Conservation (phyloP, 345 rosid species). For the Eucalyptus urophylla region DNA sequence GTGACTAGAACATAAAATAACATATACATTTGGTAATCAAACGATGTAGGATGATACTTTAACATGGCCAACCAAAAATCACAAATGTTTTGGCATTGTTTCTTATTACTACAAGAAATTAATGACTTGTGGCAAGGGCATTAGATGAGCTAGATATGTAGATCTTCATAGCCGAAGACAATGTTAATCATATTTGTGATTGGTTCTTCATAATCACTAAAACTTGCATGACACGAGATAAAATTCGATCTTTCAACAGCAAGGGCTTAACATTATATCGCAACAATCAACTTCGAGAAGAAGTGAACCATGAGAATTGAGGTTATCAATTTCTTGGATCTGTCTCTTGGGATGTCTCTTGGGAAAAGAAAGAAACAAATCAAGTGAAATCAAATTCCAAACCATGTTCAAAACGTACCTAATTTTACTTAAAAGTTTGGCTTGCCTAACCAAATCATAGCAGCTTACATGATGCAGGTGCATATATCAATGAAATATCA, state of each 20-base stretch:
- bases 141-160: not conserved
- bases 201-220: not conserved
- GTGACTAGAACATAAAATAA: not conserved
- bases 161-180: not conserved
- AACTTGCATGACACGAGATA: not conserved
- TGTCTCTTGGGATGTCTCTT: not conserved
- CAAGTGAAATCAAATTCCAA: not conserved
- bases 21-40: not conserved
- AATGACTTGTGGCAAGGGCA: not conserved
- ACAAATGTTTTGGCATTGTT: not conserved
- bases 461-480: not conserved
- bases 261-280: not conserved
- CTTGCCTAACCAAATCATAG: not conserved
- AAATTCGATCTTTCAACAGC: not conserved
- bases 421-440: not conserved
- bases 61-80: not conserved
- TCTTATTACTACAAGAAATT: not conserved
- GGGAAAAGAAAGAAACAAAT: not conserved
- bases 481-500: not conserved
- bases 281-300: not conserved
- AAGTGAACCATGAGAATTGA: not conserved
- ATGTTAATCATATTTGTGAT: not conserved
- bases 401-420: not conserved
- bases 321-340: not conserved
- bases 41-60: not conserved